Base-by-base conservation (phyloP, 805 yeast genomes). In the Metschnikowia rubicola region DNA sequence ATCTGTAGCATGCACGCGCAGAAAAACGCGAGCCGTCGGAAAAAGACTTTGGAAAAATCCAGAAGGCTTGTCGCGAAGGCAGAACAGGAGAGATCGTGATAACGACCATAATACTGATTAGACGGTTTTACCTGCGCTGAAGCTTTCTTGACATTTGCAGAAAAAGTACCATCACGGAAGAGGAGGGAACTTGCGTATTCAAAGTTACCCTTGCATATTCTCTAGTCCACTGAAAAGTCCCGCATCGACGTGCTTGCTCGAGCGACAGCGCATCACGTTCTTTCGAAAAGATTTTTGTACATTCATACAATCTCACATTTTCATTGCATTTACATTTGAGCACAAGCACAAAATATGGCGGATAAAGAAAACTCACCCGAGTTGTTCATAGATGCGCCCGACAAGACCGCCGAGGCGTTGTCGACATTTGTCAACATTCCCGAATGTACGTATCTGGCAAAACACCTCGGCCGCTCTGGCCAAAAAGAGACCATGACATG, bases 401-500 rank as follows among this genome's bases (percentile, higher is more conserved):
- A 81, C 62, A 81, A 77, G 56, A 86, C 96, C 0, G 73, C 70
- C 12, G 94, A 88, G 63, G 97, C 96, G 0, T 59, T 70, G 46
- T 44, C 59, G 19, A 74, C 83, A 5, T 92, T 88, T 63, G 69
- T 64, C 5, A 76, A 68, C 50, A 60, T 92, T 39, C 66, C 67
- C 29, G 77, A 77, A 43, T 85, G 91, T 59, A 71, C 78, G 7
- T 92, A 90, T 63, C 71, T 79, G 17, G 71, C 71, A 44, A 84
- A 82, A 59, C 57, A 64, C 37, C 67, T 88, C 10, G 96, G 96
- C 10, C 70, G 76, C 33, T 77, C 90, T 2, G 88, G 85, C 42
- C 88, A 86, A 60, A 83, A 83, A 52, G 96, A 88, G 55, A 77
- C 77, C 53, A 90, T 92, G 94, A 80, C 91, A 12, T 92, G 99